phyloP scores from a whole-genome alignment of 1,139 yeast species.

The Ashbya aceris region DNA sequence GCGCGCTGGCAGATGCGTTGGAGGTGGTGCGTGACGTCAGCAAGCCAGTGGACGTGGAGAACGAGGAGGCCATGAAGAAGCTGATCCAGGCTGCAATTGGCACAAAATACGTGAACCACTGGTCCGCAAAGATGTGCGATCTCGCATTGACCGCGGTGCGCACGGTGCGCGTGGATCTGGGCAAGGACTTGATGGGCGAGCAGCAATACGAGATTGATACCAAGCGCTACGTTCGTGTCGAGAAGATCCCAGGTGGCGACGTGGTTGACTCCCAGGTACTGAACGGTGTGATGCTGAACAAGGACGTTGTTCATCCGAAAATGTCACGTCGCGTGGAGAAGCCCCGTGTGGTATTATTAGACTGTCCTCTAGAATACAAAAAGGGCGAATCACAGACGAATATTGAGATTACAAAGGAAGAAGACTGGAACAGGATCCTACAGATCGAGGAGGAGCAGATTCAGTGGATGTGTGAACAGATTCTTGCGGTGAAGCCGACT shows the following conservation, averaged over 20 bases:
- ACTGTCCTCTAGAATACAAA: conserved; percentile 95
- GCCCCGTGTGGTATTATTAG: conserved; percentile 81
- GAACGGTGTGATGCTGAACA: conserved; percentile 88
- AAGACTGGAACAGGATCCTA: conserved; percentile 91
- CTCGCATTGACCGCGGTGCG: conserved; percentile 83
- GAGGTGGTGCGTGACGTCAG: conserved; percentile 81
- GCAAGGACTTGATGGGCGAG: conserved; percentile 44
- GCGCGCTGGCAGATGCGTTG: conserved; percentile 84
- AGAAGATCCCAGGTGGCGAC: conserved; percentile 96
- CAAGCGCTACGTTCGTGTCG: conserved; percentile 87
- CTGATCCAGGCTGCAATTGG: conserved; percentile 89
- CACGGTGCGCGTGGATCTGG: conserved; percentile 63
- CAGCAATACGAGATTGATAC: conserved; percentile 61
- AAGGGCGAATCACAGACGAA: conserved; percentile 99
- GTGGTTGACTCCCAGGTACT: conserved; percentile 79
- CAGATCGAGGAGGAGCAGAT: conserved; percentile 99
- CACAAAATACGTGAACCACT: conserved; percentile 83
- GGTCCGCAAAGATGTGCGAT: conserved; percentile 89
- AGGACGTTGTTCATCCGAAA: conserved; percentile 96
- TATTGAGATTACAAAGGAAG: conserved; percentile 92
- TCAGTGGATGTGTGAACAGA: conserved; percentile 72
- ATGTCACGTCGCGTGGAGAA: conserved; percentile 85
- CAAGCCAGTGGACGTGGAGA: conserved; percentile 70
- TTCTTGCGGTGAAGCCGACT: conserved; percentile 81
- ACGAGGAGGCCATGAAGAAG: conserved; percentile 80